Percentiles rank a stretch among this genome's conserved stretches.
Evolutionary conservation across 768 basidiomycete genomes (phyloP).

Genomic region (Phlebiopsis gigantea): DNA sequence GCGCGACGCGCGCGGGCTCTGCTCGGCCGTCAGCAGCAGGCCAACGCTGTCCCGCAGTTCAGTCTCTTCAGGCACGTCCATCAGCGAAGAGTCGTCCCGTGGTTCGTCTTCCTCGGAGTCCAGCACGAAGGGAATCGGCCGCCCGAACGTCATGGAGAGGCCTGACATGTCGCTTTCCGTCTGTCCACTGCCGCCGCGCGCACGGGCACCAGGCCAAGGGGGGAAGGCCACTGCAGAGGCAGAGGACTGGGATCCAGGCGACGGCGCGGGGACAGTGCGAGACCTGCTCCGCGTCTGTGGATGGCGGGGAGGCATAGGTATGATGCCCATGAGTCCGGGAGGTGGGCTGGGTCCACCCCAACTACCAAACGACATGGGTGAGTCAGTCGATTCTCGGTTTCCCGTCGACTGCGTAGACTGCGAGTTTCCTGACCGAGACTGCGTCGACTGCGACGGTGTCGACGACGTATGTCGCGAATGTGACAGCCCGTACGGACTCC

Average conservation of each 20-base stretch:
- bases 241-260: slow-evolving; percentile 25
- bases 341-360: slow-evolving; percentile 21
- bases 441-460: slow-evolving; percentile 21
- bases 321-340: slow-evolving; percentile 22
- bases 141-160: slow-evolving; percentile 22
- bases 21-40: slow-evolving; percentile 36
- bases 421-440: slow-evolving; percentile 20
- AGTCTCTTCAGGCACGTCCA: slow-evolving; percentile 43
- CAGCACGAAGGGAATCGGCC: slow-evolving; percentile 19
- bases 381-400: slow-evolving; percentile 57
- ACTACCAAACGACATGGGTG: slow-evolving; percentile 42
- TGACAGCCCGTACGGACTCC: slow-evolving; percentile 10
- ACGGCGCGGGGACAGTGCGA: slow-evolving; percentile 31
- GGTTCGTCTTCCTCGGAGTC: slow-evolving; percentile 25
- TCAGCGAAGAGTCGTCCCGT: slow-evolving; percentile 25
- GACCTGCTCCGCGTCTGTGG: slow-evolving; percentile 35
- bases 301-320: slow-evolving; percentile 47
- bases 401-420: slow-evolving; percentile 51
- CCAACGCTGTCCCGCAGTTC: slow-evolving; percentile 61
- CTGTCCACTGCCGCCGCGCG: slow-evolving; percentile 20
- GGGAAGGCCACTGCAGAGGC: slow-evolving; percentile 30
- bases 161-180: slow-evolving; percentile 23
- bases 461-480: background rate
- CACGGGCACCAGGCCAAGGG: slow-evolving; percentile 22
- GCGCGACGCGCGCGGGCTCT: slow-evolving; percentile 48